These are phyloP conservation scores for Rhodosporidiobolus sp. DNA, from an alignment of 768 basidiomycete species.

Conservation along the genomic window DNA sequence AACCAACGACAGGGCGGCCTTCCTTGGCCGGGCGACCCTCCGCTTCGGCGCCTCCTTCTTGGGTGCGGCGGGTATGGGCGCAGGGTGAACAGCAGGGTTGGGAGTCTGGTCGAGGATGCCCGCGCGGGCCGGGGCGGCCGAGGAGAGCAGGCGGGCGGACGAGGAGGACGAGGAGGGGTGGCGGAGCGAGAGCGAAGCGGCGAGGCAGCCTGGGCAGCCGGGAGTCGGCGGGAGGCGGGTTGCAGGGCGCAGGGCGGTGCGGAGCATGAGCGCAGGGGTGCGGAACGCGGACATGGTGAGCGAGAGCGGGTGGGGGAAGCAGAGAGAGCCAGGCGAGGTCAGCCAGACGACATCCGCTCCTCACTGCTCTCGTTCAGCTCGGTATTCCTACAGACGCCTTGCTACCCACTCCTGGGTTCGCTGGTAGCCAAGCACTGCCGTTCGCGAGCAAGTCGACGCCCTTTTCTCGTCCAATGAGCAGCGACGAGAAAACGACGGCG, in stretches of 20 bases:
- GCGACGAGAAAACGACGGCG: too few species aligned
- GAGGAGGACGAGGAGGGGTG: neutral
- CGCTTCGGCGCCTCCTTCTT: neutral
- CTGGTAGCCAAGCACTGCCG: too few species aligned
- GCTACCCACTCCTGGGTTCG: too few species aligned
- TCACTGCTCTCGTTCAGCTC: too few species aligned
- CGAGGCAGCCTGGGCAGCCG: constrained; percentile 2
- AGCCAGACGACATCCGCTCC: neutral
- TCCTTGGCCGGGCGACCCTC: constrained; percentile 58
- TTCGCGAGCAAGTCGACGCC: too few species aligned
- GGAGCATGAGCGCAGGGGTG: neutral
- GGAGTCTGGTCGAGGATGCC: constrained; percentile 20
- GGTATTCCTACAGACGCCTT: too few species aligned
- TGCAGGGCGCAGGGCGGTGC: constrained; percentile 2
- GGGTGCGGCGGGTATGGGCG: neutral
- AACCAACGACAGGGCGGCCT: constrained; percentile 75
- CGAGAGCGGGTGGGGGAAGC: neutral
- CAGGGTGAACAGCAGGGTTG: neutral
- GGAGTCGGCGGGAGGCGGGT: neutral
- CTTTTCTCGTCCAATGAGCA: too few species aligned
- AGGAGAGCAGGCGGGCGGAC: constrained; percentile 2
- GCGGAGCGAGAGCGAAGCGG: neutral
- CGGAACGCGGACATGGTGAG: constrained; percentile 12
- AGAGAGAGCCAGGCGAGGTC: neutral
- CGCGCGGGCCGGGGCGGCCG: neutral